Conservation (phyloP, 78 protist genomes). For the Diacronema lutheri region DNA sequence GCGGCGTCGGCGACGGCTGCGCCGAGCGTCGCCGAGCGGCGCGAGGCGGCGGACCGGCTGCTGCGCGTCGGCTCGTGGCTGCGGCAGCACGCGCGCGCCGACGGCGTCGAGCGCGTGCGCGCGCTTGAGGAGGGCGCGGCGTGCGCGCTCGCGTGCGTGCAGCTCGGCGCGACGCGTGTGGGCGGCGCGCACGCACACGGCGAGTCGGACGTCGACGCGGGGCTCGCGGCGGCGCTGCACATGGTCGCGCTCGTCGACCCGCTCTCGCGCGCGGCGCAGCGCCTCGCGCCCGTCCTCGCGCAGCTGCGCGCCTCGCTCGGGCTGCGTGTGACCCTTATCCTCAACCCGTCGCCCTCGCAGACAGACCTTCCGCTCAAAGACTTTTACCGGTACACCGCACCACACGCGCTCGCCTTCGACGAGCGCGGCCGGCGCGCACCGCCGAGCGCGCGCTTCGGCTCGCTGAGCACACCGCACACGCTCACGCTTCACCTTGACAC, state of each 20-base stretch:
- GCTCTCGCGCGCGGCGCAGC: constrained; percentile 8
- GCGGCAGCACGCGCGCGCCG: neutral
- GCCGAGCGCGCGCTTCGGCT: neutral
- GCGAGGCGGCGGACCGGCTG: too few relatives aligned
- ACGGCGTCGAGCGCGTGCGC: neutral
- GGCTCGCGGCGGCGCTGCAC: neutral
- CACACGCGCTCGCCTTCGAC: too few relatives aligned
- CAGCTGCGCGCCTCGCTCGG: neutral
- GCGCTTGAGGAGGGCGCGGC: neutral
- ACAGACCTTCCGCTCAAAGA: constrained; percentile 34
- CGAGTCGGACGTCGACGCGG: neutral
- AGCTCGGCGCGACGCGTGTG: neutral
- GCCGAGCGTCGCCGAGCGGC: too few relatives aligned
- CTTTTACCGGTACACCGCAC: neutral
- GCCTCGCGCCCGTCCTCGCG: neutral
- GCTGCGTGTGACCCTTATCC: neutral
- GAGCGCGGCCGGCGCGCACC: neutral
- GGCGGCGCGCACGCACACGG: neutral
- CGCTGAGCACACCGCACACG: neutral
- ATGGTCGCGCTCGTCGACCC: neutral
- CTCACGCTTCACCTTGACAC: constrained; percentile 29
- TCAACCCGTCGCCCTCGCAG: constrained; percentile 17
- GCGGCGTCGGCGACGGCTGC: too few relatives aligned
- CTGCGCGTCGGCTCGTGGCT: too few relatives aligned
- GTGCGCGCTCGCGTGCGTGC: constrained; percentile 2